phyloP scores from a whole-genome alignment of 2,329 filamentous ascomycete genomes.

The Monilinia fructicola region DNA sequence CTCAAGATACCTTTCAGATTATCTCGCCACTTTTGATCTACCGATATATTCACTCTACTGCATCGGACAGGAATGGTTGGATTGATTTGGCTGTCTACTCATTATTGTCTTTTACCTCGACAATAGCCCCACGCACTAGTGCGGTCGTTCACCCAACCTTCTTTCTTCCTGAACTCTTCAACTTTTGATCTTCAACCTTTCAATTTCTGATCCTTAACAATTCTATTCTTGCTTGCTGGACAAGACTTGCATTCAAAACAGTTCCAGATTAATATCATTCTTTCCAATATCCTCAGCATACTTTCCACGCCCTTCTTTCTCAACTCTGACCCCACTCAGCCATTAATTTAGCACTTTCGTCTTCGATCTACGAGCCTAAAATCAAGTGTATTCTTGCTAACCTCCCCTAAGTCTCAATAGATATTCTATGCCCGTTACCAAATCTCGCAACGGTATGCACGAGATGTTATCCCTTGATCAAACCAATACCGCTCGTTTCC shows the following conservation, averaged over 20 bases:
- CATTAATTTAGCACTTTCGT: conserved; percentile 5
- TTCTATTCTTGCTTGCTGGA: conserved; percentile 16
- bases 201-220: conserved; percentile 15
- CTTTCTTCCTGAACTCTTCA: conserved; percentile 2
- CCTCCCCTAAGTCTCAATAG: conserved; percentile 68
- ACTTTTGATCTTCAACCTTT: conserved; percentile 15
- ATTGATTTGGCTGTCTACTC: conserved; percentile 11
- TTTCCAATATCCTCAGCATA: conserved; percentile 18
- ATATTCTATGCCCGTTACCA: conserved; percentile 89
- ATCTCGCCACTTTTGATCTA: conserved; percentile 7
- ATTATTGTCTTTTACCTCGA: conserved; percentile 9
- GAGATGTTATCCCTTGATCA: conserved; percentile 68
- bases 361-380: conserved; percentile 15
- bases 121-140: conserved; percentile 8
- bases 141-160: neutral
- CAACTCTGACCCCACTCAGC: neutral
- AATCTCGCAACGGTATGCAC: conserved; percentile 65
- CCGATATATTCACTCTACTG: conserved; percentile 15
- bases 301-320: conserved; percentile 9
- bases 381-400: conserved; percentile 29
- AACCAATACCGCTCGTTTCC: conserved; percentile 80
- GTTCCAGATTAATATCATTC: conserved; percentile 5
- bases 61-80: neutral
- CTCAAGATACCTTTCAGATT: conserved; percentile 8
- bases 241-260: conserved; percentile 8